Base-by-base conservation (phyloP, 2,329 filamentous ascomycete species). In the Periconia sp. region DNA sequence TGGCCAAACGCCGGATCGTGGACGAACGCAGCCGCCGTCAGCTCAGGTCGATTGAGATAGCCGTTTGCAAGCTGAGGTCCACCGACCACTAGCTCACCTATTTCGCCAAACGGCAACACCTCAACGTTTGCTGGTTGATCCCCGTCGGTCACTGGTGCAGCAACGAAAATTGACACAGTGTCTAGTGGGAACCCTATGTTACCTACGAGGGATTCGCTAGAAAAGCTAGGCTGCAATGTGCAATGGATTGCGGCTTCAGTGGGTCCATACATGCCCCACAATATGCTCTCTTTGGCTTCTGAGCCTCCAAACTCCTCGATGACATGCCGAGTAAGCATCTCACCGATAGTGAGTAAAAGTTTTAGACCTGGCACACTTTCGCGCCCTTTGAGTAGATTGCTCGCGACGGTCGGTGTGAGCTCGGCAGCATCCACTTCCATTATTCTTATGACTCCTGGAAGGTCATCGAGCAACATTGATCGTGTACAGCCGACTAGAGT, bases 241-340 rank as follows among this genome's bases (percentile, higher is more conserved):
- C 89, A 96, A 65, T 96, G 92, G 43, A 96, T 95, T 0, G 91
- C 84, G 6, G 89, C 89, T 71, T 96, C 92, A 0, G 92, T 96
- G 1, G 92, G 92, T 0, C 92, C 92, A 63, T 96, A 96, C 90
- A 96, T 95, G 23, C 86, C 92, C 80, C 89, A 92, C 1, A 96
- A 76, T 30, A 95, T 84, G 54, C 87, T 85, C 2, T 74, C 64
- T 6, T 70, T 71, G 0, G 61, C 62, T 0, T 68, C 60, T 8
- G 75, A 72, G 2, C 82, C 82, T 5, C 89, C 90, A 74, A 94
- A 96, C 61, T 95, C 89, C 24, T 82, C 73, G 16, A 96, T 78
- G 2, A 96, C 86, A 7, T 83, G 80, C 29, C 79, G 76, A 3
- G 88, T 95, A 24, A 96, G 79, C 91, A 95, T 96, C 69, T 96